Conservation (phyloP, 2,329 filamentous ascomycete species). For the Fusarium sp. region DNA sequence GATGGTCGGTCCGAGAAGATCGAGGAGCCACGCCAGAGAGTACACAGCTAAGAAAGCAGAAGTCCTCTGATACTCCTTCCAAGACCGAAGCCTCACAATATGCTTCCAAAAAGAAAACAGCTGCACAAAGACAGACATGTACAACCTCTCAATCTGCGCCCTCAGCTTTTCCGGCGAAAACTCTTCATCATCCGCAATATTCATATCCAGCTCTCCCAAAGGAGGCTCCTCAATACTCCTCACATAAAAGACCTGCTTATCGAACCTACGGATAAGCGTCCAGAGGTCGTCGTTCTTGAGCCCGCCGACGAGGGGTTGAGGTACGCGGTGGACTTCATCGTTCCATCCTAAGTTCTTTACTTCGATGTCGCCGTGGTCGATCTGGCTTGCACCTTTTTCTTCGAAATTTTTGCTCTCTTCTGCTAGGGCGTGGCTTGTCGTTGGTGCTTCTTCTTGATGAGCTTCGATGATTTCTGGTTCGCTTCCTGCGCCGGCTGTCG, state of each 20-base stretch:
- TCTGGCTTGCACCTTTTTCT: slow-evolving; percentile 60
- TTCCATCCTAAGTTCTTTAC: slow-evolving; percentile 79
- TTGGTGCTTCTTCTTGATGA: slow-evolving; percentile 48
- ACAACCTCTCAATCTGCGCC: slow-evolving; percentile 81
- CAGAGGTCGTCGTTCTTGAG: slow-evolving; percentile 80
- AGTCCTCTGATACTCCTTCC: slow-evolving; percentile 79
- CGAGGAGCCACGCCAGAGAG: slow-evolving; percentile 75
- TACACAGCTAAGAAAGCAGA: slow-evolving; percentile 70
- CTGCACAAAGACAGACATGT: slow-evolving; percentile 81
- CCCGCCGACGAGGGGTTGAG: slow-evolving; percentile 72
- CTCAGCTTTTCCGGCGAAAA: slow-evolving; percentile 88
- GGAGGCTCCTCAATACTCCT: slow-evolving; percentile 67
- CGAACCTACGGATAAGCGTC: slow-evolving; percentile 78
- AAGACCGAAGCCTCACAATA: slow-evolving; percentile 80
- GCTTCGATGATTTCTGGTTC: slow-evolving; percentile 48
- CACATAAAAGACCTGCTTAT: slow-evolving; percentile 77
- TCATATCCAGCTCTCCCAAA: slow-evolving; percentile 80
- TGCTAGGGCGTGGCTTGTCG: slow-evolving; percentile 53
- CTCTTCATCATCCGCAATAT: slow-evolving; percentile 84
- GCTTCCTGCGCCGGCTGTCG: slow-evolving; percentile 29
- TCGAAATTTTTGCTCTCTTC: slow-evolving; percentile 48
- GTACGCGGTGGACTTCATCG: slow-evolving; percentile 66
- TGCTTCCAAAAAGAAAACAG: slow-evolving; percentile 78
- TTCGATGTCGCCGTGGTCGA: slow-evolving; percentile 63
- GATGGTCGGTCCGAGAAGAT: slow-evolving; percentile 75